Conservation (phyloP, 495 filamentous ascomycete genomes). For the Neurospora sp. region DNA sequence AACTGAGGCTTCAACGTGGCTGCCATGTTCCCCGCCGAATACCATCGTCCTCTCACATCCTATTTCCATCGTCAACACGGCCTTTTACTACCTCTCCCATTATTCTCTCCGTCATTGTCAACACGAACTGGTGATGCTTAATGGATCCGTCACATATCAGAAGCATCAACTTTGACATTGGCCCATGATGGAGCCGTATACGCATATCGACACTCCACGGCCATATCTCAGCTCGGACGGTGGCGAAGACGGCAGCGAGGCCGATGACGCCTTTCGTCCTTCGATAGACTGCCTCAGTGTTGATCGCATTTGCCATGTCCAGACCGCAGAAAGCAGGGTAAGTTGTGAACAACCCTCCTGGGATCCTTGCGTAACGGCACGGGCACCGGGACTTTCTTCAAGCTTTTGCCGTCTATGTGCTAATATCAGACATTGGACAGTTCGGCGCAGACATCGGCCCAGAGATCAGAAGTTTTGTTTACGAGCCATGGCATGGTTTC, state of each 20-base stretch:
- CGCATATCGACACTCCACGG: not conserved
- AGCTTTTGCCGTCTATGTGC: not conserved
- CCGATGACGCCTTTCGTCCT: not conserved
- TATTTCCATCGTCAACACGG: not conserved
- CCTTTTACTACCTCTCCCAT: not conserved
- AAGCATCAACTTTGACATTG: not conserved
- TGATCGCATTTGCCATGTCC: conserved; percentile 14
- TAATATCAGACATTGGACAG: conserved; percentile 3
- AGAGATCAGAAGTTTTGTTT: conserved; percentile 15
- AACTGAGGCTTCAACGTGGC: not conserved
- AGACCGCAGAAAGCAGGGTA: conserved; percentile 21
- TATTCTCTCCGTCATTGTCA: not conserved
- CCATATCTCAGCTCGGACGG: not conserved
- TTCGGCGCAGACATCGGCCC: conserved; percentile 16
- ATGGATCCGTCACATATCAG: not conserved
- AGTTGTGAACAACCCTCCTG: conserved; percentile 1
- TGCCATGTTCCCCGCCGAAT: not conserved
- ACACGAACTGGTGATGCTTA: not conserved
- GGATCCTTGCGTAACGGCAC: not conserved
- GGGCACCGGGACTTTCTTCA: not conserved
- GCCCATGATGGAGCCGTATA: not conserved
- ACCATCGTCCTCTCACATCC: not conserved
- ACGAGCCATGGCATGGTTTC: conserved; percentile 3
- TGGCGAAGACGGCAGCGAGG: not conserved
- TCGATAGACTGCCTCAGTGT: conserved; percentile 1